Conservation (phyloP, 1,284 basidiomycete species). For the Leccinum glutinopallens region DNA sequence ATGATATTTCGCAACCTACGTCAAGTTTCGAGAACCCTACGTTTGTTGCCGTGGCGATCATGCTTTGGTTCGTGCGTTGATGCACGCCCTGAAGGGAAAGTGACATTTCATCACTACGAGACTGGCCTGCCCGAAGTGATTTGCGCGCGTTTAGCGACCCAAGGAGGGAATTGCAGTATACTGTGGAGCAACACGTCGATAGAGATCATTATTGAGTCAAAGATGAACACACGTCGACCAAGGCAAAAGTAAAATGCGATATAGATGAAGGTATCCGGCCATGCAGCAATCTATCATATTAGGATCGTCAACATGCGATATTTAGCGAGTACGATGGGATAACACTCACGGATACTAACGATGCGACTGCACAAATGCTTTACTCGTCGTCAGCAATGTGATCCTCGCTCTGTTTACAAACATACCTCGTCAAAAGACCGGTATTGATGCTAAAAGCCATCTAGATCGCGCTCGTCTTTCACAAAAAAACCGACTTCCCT, state of each 20-base stretch:
- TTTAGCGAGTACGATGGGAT: not conserved
- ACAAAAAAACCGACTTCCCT: not conserved
- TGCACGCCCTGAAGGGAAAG: constrained; percentile 35
- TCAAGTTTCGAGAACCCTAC: constrained; percentile 8
- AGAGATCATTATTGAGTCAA: not conserved
- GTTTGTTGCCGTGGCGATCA: constrained; percentile 21
- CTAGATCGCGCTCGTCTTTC: constrained; percentile 28
- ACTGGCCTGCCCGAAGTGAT: constrained; percentile 33
- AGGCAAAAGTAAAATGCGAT: constrained; percentile 56
- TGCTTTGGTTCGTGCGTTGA: constrained; percentile 30
- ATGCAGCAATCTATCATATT: constrained; percentile 37
- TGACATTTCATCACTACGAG: constrained; percentile 34
- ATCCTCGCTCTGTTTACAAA: not conserved
- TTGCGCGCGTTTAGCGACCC: constrained; percentile 53
- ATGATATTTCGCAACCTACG: constrained; percentile 13
- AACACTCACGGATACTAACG: constrained; percentile 45
- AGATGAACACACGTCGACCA: constrained; percentile 43
- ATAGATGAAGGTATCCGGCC: constrained; percentile 50
- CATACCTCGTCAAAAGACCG: constrained; percentile 42
- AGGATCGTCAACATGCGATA: constrained; percentile 3
- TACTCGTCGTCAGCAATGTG: constrained; percentile 13
- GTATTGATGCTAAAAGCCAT: constrained; percentile 56
- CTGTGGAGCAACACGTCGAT: constrained; percentile 24
- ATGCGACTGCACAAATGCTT: constrained; percentile 44
- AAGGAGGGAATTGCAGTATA: constrained; percentile 55